Evolutionary conservation across 768 basidiomycete genomes (phyloP).

Genomic region (Xanthoconium purpureum): DNA sequence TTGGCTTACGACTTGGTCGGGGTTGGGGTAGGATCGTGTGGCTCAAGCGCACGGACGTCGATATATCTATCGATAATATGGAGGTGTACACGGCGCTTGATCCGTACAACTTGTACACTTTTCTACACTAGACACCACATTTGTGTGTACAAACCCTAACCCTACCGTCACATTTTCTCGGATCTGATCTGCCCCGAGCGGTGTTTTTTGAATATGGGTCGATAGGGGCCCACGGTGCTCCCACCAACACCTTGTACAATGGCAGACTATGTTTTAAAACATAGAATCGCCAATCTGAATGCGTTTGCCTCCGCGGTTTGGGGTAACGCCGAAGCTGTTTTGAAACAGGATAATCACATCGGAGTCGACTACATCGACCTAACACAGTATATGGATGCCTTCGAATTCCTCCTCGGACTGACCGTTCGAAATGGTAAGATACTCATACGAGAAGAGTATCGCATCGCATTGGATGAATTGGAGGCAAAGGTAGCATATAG

Average conservation of each 20-base stretch:
- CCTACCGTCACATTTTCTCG: too few species aligned
- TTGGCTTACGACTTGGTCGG: too few species aligned
- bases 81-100: slow-evolving; percentile 86
- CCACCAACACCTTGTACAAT: background rate
- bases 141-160: too few species aligned
- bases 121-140: too few species aligned
- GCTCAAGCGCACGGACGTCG: too few species aligned
- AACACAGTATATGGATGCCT: background rate
- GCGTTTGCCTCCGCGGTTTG: background rate
- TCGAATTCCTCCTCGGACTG: background rate
- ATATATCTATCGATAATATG: slow-evolving; percentile 43
- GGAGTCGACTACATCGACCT: slow-evolving; percentile 1
- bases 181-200: too few species aligned
- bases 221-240: too few species aligned
- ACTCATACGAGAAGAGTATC: background rate
- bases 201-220: too few species aligned
- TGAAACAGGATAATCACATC: background rate
- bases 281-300: background rate
- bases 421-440: background rate
- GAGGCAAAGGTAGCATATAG: background rate
- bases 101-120: slow-evolving; percentile 86
- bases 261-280: background rate
- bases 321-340: background rate
- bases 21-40: too few species aligned
- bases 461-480: background rate